A percentile compares a stretch with the other conserved stretches of the same genome.
Evolutionary conservation across 2,329 filamentous ascomycete genomes (phyloP).

Genomic region (Aspergillus ochraceoroseus): DNA sequence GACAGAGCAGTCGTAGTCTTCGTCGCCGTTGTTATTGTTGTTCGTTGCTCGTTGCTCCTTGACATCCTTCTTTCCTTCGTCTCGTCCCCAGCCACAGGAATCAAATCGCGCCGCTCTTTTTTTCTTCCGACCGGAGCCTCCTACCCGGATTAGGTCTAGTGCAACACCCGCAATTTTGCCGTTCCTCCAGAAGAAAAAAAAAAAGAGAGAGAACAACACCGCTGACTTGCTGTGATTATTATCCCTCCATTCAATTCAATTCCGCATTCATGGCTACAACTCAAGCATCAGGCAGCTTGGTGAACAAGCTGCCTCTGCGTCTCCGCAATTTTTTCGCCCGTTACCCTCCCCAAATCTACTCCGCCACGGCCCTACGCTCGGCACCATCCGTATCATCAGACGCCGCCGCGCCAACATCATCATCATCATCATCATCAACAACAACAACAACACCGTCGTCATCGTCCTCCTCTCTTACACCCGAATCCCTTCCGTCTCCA

Average conservation of each 20-base stretch:
- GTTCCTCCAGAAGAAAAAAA: constrained; percentile 2
- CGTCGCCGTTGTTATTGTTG: too few species aligned
- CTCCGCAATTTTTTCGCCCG: constrained; percentile 83
- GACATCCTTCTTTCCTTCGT: too few species aligned
- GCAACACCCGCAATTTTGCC: constrained; percentile 19
- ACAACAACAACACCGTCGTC: too few species aligned
- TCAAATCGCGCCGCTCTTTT: constrained; percentile 13
- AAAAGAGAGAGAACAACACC: too few species aligned
- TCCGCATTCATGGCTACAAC: constrained; percentile 18
- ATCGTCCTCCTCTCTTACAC: too few species aligned
- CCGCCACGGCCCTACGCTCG: constrained; percentile 30
- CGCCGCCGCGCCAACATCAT: constrained; percentile 26
- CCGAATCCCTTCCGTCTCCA: constrained; percentile 33
- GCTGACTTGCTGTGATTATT: too few species aligned
- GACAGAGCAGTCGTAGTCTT: too few species aligned
- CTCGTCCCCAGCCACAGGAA: constrained; percentile 13
- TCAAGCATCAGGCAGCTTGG: constrained; percentile 21
- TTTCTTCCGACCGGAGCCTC: constrained; percentile 14
- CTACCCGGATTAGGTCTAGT: constrained; percentile 22
- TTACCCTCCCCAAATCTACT: constrained; percentile 66
- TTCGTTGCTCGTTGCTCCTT: too few species aligned
- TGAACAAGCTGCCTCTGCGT: constrained; percentile 59
- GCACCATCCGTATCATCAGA: constrained; percentile 24
- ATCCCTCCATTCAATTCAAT: too few species aligned
- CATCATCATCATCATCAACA: constrained; percentile 22